Conservation (phyloP, 805 yeast genomes). For the Suhomyces pyralidae region DNA sequence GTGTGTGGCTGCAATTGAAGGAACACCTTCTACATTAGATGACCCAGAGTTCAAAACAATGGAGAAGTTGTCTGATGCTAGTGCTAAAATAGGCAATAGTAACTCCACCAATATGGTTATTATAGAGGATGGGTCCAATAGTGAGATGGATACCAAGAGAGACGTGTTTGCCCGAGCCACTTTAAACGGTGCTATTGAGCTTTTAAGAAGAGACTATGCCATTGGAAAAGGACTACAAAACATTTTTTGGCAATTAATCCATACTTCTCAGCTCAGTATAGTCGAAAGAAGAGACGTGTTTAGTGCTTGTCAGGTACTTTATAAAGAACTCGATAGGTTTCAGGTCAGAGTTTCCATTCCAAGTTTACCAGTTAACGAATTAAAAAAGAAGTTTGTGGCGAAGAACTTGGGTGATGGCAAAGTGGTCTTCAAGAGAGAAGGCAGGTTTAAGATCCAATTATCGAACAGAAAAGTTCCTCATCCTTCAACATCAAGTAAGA, state of each 20-base stretch:
- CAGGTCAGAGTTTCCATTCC: constrained; percentile 67
- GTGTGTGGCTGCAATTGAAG: constrained; percentile 65
- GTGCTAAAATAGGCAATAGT: constrained; percentile 13
- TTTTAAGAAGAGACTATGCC: constrained; percentile 57
- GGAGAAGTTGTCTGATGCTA: constrained; percentile 21
- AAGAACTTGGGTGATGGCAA: constrained; percentile 50
- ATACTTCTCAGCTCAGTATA: constrained; percentile 57
- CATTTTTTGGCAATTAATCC: constrained; percentile 68
- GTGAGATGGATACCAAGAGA: constrained; percentile 50
- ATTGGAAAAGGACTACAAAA: constrained; percentile 55
- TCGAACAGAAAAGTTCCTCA: constrained; percentile 20
- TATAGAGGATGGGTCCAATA: constrained; percentile 50
- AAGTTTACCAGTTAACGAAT: constrained; percentile 44
- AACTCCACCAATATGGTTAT: constrained; percentile 46
- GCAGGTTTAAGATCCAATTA: constrained; percentile 52
- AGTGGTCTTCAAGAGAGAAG: constrained; percentile 60
- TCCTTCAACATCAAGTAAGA: not conserved
- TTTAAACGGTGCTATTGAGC: constrained; percentile 61
- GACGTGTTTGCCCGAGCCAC: constrained; percentile 65
- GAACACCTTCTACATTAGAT: constrained; percentile 55
- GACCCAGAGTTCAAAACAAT: constrained; percentile 58
- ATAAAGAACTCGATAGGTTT: constrained; percentile 56
- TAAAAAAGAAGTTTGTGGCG: constrained; percentile 59
- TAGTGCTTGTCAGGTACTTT: constrained; percentile 63
- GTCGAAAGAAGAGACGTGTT: constrained; percentile 60